phyloP scores from a whole-genome alignment of 768 basidiomycete genomes.

The Hygrocybe coccinea region DNA sequence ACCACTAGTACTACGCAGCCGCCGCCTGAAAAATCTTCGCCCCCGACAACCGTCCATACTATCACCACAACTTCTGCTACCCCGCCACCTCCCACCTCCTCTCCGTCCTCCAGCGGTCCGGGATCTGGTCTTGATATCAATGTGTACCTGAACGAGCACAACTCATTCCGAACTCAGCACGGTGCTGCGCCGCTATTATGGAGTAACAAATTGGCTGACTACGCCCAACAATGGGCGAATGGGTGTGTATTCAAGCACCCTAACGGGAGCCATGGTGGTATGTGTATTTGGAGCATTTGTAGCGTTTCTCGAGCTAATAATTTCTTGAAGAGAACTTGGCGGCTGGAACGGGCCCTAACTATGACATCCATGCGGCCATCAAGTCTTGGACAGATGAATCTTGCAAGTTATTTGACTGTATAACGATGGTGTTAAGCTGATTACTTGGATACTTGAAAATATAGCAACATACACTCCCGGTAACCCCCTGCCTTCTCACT shows the following conservation, averaged over 20 bases:
- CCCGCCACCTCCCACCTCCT: slow-evolving; percentile 8
- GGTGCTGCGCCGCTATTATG: slow-evolving; percentile 62
- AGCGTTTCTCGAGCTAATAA: neutral
- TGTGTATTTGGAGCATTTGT: slow-evolving; percentile 11
- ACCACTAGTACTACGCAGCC: slow-evolving; percentile 17
- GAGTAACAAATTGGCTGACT: slow-evolving; percentile 53
- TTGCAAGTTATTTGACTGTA: slow-evolving; percentile 37
- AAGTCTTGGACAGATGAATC: slow-evolving; percentile 65
- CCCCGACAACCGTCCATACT: slow-evolving; percentile 9
- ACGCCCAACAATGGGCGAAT: slow-evolving; percentile 67
- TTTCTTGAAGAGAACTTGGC: slow-evolving; percentile 61
- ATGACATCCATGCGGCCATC: slow-evolving; percentile 46
- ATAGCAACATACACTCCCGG: slow-evolving; percentile 53
- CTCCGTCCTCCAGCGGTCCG: slow-evolving; percentile 27
- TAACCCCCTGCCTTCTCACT: slow-evolving; percentile 60
- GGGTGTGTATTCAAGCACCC: slow-evolving; percentile 67
- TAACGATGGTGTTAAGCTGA: neutral
- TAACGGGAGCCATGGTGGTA: slow-evolving; percentile 61
- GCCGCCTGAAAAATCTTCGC: slow-evolving; percentile 14
- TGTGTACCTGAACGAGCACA: slow-evolving; percentile 57
- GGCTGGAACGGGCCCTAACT: slow-evolving; percentile 58
- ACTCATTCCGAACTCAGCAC: slow-evolving; percentile 55
- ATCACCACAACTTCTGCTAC: slow-evolving; percentile 12
- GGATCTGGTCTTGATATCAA: slow-evolving; percentile 35
- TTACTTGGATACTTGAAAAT: neutral